These are phyloP conservation scores for Salvia miltiorrhiza DNA, from an alignment of 257 asterid genomes.

Conservation along the genomic window DNA sequence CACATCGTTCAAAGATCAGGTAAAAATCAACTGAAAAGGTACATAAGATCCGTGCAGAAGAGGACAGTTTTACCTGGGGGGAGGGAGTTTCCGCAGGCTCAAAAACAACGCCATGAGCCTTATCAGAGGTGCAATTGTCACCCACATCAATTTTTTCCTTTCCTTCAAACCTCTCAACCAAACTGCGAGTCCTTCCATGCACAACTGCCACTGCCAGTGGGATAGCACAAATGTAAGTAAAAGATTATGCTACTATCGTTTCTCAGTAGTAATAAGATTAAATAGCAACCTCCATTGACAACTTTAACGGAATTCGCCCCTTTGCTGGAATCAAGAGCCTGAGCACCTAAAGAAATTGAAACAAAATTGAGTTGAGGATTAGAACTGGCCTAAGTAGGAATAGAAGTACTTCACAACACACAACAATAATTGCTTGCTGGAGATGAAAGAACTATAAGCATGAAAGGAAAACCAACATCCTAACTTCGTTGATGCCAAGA, in stretches of 20 bases:
- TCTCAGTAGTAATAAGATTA: constrained; percentile 4
- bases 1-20: not conserved
- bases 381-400: not conserved
- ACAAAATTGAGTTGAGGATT: constrained; percentile 15
- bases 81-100: constrained; percentile 37
- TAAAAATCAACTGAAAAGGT: constrained; percentile 9
- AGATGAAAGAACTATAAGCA: constrained; percentile 11
- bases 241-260: constrained; percentile 8
- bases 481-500: not conserved
- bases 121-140: constrained; percentile 41
- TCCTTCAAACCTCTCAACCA: constrained; percentile 90
- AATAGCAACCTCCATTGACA: constrained; percentile 81
- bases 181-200: constrained; percentile 88
- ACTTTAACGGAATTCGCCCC: constrained; percentile 52
- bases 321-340: constrained; percentile 41
- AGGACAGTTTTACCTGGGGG: constrained; percentile 27
- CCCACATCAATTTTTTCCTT: constrained; percentile 43
- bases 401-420: not conserved
- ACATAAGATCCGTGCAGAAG: not conserved
- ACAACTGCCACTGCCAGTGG: constrained; percentile 67
- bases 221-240: constrained; percentile 23
- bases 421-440: not conserved
- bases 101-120: constrained; percentile 28
- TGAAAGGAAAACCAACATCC: not conserved
- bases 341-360: constrained; percentile 43